Evolutionary conservation across 2,329 filamentous ascomycete genomes (phyloP), one percentile per base, ranked within the genome.

Genomic region (Diaporthe amygdali): DNA sequence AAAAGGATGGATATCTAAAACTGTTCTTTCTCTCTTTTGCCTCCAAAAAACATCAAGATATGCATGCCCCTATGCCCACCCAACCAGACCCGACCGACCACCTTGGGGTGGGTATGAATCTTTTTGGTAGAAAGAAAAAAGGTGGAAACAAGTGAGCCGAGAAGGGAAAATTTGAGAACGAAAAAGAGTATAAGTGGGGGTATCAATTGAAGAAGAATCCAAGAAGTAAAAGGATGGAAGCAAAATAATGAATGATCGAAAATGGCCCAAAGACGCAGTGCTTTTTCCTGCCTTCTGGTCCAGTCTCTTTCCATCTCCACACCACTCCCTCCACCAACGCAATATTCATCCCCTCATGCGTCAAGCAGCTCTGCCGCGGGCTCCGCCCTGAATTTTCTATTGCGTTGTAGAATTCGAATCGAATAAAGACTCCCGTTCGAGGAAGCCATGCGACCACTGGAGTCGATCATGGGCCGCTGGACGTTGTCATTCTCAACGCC

Each of bases 31-130:
- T 47, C n/a, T 49, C 37, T 68, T 44, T n/a, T 17, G 5, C 47
- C 30, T 15, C 27, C 25, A 22, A 34, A 49, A 20, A 37, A 8
- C 10, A 47, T 34, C 30, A 20, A 6, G 10, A 49, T 37, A 44
- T 47, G 59, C 41, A 47, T 34, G 39, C 59, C 41, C 59, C 20
- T 47, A 47, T 37, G 39, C 59, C 41, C 32, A 41, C 59, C 59
- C 27, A 47, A 63, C 27, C 59, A 63, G 59, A 63, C 59, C 59
- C 41, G 59, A 63, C 59, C 59, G 41, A 41, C 59, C 59, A 68
- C 66, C 66, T 59, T 68, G 66, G 52, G 66, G 66, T 68, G 66
- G 66, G n/a, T 49, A 59, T 59, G 44, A 59, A 49, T 59, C 54
- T 56, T 68, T 56, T 56, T 37, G 66, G 44, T 32, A 59, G 46